Percentiles rank a stretch among this genome's conserved stretches.
These are phyloP conservation scores for Beauveria pseudobassiana DNA, from an alignment of 2,329 filamentous ascomycete genomes.

Conservation along the genomic window DNA sequence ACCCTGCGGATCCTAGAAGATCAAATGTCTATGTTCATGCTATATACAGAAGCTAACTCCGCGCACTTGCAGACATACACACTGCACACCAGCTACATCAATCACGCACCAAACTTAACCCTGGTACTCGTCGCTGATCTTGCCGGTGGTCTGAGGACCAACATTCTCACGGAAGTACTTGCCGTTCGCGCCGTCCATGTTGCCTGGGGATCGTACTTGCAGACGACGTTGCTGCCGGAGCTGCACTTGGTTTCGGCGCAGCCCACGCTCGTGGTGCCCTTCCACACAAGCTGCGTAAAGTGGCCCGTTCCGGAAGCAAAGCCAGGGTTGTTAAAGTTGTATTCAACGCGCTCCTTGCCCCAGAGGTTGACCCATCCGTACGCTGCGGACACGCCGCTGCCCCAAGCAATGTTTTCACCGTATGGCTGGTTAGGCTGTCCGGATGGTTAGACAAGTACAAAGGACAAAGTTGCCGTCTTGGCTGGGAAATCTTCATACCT, in stretches of 20 bases:
- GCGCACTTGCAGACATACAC: background rate
- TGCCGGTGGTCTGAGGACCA: conserved; percentile 1
- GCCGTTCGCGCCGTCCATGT: conserved; percentile 1
- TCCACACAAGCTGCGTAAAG: conserved; percentile 70
- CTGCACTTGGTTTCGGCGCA: conserved; percentile 32
- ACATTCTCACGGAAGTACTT: conserved; percentile 6
- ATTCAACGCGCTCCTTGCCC: conserved; percentile 41
- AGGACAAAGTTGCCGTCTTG: background rate
- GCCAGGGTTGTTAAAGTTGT: conserved; percentile 49
- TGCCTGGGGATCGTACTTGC: conserved; percentile 5
- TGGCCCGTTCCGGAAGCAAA: conserved; percentile 58
- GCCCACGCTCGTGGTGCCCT: conserved; percentile 50
- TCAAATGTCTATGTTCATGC: background rate
- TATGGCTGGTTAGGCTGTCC: background rate
- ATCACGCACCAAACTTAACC: background rate
- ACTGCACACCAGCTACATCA: background rate
- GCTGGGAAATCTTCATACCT: background rate
- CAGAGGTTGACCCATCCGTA: conserved; percentile 5
- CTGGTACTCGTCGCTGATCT: background rate
- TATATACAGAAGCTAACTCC: background rate
- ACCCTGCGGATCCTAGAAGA: too few relatives aligned
- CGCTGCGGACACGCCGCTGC: background rate
- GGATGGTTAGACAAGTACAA: background rate
- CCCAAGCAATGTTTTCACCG: conserved; percentile 11
- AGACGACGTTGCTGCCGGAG: conserved; percentile 1